Evolutionary conservation across 2,329 filamentous ascomycete species (phyloP), one percentile per base, ranked within the genome.

Genomic region (Epichloe elymi): DNA sequence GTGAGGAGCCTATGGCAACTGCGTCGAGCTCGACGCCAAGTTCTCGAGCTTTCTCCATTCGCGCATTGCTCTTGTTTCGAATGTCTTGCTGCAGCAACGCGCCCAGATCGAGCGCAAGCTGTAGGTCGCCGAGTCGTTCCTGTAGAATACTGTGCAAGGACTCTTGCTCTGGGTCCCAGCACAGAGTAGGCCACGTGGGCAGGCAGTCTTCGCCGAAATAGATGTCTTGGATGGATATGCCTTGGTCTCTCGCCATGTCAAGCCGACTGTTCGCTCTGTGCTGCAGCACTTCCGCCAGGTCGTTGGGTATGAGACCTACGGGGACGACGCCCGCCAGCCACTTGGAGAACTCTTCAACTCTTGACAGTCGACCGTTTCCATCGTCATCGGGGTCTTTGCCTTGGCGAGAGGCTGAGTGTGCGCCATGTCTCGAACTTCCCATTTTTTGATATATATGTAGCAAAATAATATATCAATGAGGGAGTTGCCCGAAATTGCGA

Each of bases 141-240:
- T 67, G 65, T 2, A 67, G 54, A 5, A 43, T 36, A 1, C 46
- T 20, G 35, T 65, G 62, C 4, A 66, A 51, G 3, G 59, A 55
- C 19, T 59, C 56, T 3, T 20, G 20, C 1, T 51, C 43, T 0
- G 62, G 54, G 36, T 65, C 60, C 62, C 61, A 66, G 1, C 44
- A 47, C 14, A 51, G 48, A 6, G 47, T 51, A 1, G 52, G 23
- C 65, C 65, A 67, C 3, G 56, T 52, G 0, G 62, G 62, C 2
- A 67, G 54, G 5, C 65, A 65, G 26, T 67, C 60, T 0, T 57
- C 48, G 2, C 57, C 63, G 3, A 67, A 57, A 26, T 36, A 48
- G 5, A 67, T 50, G 0, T 60, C 54, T 1, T 40, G 30, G 0
- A 66, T 46, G 1, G 10, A 2, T 1, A 57, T 20, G 3, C 57